These are phyloP conservation scores for Spizellomyces sp. DNA, from an alignment of 192 early-diverging fungal species.

Conservation along the genomic window DNA sequence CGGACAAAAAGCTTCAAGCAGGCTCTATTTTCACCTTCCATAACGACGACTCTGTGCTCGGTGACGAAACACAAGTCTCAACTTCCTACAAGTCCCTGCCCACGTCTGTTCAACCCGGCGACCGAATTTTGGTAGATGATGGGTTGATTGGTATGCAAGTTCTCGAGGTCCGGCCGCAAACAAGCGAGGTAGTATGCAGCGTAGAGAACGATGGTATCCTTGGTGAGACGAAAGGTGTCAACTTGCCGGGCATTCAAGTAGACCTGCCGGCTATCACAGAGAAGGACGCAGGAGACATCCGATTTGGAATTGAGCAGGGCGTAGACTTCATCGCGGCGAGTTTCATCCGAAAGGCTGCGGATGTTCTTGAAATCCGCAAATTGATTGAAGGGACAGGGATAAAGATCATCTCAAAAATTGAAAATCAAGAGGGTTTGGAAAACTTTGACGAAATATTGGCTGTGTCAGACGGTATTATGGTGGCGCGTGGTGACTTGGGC, in stretches of 20 bases:
- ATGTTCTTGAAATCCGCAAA: slow-evolving; percentile 85
- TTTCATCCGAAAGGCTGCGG: slow-evolving; percentile 91
- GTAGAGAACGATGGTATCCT: slow-evolving; percentile 84
- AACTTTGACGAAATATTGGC: slow-evolving; percentile 98
- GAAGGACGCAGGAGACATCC: slow-evolving; percentile 89
- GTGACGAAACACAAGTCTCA: slow-evolving; percentile 52
- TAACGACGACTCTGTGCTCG: slow-evolving; percentile 49
- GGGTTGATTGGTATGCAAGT: slow-evolving; percentile 56
- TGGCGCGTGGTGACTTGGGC: slow-evolving; percentile 97
- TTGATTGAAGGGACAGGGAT: slow-evolving; percentile 81
- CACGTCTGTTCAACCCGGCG: slow-evolving; percentile 43
- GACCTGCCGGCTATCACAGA: slow-evolving; percentile 94
- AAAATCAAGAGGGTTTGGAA: slow-evolving; percentile 94
- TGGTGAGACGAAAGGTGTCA: slow-evolving; percentile 93
- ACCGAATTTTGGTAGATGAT: slow-evolving; percentile 57
- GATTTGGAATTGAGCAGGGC: slow-evolving; percentile 90
- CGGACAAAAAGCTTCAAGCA: slow-evolving; percentile 44
- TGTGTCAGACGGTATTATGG: slow-evolving; percentile 97
- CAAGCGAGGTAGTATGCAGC: slow-evolving; percentile 42
- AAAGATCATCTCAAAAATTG: slow-evolving; percentile 97
- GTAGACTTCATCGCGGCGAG: slow-evolving; percentile 97
- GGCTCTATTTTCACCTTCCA: slow-evolving; percentile 54
- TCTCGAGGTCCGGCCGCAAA: slow-evolving; percentile 28
- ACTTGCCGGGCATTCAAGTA: slow-evolving; percentile 87
- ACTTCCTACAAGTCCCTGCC: slow-evolving; percentile 52